Base-by-base conservation (phyloP, 768 basidiomycete species). In the Hysterangium stoloniferum region DNA sequence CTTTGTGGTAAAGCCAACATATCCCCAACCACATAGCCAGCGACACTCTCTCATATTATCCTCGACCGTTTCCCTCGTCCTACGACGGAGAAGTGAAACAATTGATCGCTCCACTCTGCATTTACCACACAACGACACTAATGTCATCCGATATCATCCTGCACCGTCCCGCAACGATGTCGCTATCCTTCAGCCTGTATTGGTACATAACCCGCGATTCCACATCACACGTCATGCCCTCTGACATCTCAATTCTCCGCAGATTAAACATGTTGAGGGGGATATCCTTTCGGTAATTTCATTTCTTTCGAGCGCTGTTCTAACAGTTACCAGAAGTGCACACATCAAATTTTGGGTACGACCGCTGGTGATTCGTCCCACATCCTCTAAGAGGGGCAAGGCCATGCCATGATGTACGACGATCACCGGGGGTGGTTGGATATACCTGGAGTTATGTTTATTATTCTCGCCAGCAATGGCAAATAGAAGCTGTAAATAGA, bases 161-260 rank as follows among this genome's bases (percentile, higher is more conserved):
- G 88, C 95, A 3, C 94, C 93, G 2, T 87, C 90, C 2, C 74
- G 92, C 20, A 92, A 86, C 56, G 94, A 96, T 57, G 82, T 95
- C 8, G 84, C 92, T 4, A 77, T 87, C 24, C 80, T 96, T 2
- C 93, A 95, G 59, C 92, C 94, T 20, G 90, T 95, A 33, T 66
- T 95, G 56, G 90, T 92, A 59, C 58, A 31, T 31, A 6, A 6
- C n/a, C n/a, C n/a, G n/a, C 4, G 20, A 32, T 45, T 20, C 27
- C 7, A 11, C 29, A 31, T 13, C 20, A 17, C 29, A 31, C 2
- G n/a, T 28, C 13, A 33, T 27, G 34, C 20, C 25, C n/a, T 12
- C 45, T 33, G 19, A 38, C 28, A 49, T 37, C n/a, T n/a, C 12
- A 22, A 15, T 15, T 37, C 24, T 43, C 8, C 22, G 24, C 59